Evolutionary conservation across 116 monocot genomes (phyloP).

Genomic region (Dioscorea cayenensis): DNA sequence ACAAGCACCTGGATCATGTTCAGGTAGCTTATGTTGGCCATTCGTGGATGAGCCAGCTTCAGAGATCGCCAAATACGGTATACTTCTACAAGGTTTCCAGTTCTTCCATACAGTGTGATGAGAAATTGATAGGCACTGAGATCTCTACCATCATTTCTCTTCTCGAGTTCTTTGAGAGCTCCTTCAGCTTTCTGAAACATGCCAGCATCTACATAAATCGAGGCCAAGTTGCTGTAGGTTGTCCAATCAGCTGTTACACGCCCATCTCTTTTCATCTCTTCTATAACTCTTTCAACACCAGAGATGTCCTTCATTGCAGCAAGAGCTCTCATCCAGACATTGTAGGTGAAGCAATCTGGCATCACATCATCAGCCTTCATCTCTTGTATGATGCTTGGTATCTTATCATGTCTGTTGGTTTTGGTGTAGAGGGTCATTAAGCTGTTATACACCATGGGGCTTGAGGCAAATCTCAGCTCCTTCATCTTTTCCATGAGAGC

Average conservation of each 20-base stretch:
- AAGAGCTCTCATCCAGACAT: constrained; percentile 93
- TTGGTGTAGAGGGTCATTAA: constrained; percentile 95
- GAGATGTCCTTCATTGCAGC: constrained; percentile 63
- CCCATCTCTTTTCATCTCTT: constrained; percentile 98
- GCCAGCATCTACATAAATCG: constrained; percentile 73
- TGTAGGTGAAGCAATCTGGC: constrained; percentile 84
- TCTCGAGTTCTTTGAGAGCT: constrained; percentile 86
- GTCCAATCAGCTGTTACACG: constrained; percentile 86
- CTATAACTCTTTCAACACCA: constrained; percentile 78
- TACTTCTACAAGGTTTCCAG: constrained; percentile 76
- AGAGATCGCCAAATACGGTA: constrained; percentile 81
- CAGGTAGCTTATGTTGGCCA: constrained; percentile 88
- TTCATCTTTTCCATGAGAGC: constrained; percentile 89
- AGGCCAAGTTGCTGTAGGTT: constrained; percentile 87
- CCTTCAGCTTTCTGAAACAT: constrained; percentile 78
- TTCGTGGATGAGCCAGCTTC: constrained; percentile 51
- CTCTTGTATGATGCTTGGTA: constrained; percentile 73
- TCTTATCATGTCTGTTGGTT: constrained; percentile 48
- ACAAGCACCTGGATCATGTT: constrained; percentile 93
- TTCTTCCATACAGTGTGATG: constrained; percentile 76
- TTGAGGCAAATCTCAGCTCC: constrained; percentile 65
- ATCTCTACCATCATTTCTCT: constrained; percentile 34
- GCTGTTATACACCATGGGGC: constrained; percentile 90
- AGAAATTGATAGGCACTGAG: constrained; percentile 83
- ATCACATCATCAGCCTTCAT: constrained; percentile 80